These are phyloP conservation scores for Vigna trinervia DNA, from an alignment of 306 rosid genomes.

Conservation along the genomic window DNA sequence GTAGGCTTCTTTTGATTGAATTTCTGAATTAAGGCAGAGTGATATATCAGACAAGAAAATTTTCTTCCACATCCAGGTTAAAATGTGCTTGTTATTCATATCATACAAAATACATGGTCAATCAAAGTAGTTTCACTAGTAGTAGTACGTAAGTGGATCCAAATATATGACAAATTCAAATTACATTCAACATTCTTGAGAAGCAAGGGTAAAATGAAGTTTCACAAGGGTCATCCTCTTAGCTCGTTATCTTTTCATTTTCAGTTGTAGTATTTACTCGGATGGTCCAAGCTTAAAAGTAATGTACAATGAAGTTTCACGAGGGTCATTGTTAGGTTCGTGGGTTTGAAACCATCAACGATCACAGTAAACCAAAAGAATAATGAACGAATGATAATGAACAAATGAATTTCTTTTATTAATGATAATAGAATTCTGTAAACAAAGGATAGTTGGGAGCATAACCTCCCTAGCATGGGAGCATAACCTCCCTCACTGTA, in stretches of 20 bases:
- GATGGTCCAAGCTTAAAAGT: not conserved
- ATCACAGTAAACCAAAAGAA: no score
- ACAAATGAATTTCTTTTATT: no score
- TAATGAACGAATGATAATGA: no score
- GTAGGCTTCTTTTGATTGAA: not conserved
- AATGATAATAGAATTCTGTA: no score
- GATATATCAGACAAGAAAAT: no score
- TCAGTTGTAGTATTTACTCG: not conserved
- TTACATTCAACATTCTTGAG: not conserved
- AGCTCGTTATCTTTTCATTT: not conserved
- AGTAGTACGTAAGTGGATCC: conserved; percentile 19
- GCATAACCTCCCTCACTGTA: no score
- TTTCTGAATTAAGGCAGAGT: not conserved
- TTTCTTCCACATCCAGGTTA: not conserved
- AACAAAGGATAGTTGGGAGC: no score
- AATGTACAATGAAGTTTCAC: not conserved
- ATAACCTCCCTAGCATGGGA: no score
- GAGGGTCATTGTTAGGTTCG: no score
- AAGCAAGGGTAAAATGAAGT: not conserved
- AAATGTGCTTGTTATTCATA: conserved; percentile 1
- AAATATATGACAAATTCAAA: conserved; percentile 1
- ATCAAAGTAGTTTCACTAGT: conserved; percentile 3
- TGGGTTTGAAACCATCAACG: no score
- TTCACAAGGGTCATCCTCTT: not conserved
- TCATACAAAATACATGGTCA: not conserved